Evolutionary conservation across 768 basidiomycete species (phyloP).

Genomic region (Pulveroboletus sp.): DNA sequence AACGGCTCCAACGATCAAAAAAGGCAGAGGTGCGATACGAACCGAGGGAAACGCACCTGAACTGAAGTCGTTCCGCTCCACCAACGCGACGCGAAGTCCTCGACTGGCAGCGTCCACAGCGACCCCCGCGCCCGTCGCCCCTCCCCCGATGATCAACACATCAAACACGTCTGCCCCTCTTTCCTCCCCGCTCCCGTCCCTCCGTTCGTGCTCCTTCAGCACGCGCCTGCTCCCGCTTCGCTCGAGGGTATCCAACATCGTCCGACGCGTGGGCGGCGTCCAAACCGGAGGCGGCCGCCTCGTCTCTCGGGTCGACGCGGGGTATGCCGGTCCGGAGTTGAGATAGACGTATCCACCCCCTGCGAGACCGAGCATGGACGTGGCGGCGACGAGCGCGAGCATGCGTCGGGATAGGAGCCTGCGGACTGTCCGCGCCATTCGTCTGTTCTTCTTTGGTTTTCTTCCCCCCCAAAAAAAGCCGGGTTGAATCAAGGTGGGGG

Average conservation of each 20-base stretch:
- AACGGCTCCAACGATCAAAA: background rate
- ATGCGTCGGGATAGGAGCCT: constrained; percentile 46
- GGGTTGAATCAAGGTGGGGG: background rate
- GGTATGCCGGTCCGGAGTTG: constrained; percentile 68
- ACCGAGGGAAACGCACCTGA: constrained; percentile 49
- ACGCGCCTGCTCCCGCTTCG: constrained; percentile 6
- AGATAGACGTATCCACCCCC: constrained; percentile 68
- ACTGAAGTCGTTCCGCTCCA: constrained; percentile 90
- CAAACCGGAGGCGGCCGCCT: constrained; percentile 74
- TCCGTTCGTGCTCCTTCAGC: constrained; percentile 20
- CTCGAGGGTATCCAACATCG: constrained; percentile 55
- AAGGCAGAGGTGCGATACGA: background rate
- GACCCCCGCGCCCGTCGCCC: constrained; percentile 95
- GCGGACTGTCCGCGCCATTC: constrained; percentile 9
- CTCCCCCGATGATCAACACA: constrained; percentile 84
- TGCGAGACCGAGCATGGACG: constrained; percentile 47
- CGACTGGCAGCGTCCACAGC: constrained; percentile 92
- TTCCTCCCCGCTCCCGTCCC: constrained; percentile 9
- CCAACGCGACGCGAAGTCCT: constrained; percentile 88
- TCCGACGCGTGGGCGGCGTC: constrained; percentile 66
- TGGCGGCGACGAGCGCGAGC: constrained; percentile 48
- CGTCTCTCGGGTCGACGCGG: constrained; percentile 55
- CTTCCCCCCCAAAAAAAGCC: no score
- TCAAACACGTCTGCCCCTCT: constrained; percentile 61
- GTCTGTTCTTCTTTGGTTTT: background rate